Percentiles rank a stretch among this genome's conserved stretches.
Conservation (phyloP, 169 alveolate species). For the Cyclospora cayetanensis region DNA sequence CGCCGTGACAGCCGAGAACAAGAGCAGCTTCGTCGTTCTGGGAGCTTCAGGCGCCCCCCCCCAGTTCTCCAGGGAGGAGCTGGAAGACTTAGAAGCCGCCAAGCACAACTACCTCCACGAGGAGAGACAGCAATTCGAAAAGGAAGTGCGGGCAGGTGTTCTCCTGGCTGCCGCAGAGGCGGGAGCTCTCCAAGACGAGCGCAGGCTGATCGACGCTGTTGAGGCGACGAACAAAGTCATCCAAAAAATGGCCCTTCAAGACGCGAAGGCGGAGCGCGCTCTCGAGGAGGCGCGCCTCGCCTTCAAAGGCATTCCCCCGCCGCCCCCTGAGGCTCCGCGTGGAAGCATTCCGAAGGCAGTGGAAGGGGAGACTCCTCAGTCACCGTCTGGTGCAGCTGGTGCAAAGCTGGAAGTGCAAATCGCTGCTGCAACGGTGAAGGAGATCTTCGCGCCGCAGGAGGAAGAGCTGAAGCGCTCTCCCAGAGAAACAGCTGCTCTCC, state of each 20-base stretch:
- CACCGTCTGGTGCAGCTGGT: neutral
- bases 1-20: neutral
- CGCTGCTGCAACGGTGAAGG: too few species aligned
- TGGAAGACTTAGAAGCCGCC: constrained; percentile 62
- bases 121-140: constrained; percentile 1
- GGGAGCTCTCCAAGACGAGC: constrained; percentile 38
- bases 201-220: constrained; percentile 55
- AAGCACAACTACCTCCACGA: constrained; percentile 51
- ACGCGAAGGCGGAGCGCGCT: constrained; percentile 11
- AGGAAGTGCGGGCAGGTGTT: constrained; percentile 51
- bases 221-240: constrained; percentile 57
- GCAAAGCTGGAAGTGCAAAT: too few species aligned
- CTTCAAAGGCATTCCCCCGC: constrained; percentile 39
- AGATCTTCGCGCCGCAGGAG: neutral
- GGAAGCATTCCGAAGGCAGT: too few species aligned
- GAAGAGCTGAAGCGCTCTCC: neutral
- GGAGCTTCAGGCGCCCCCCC: constrained; percentile 57
- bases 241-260: constrained; percentile 14
- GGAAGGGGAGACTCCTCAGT: neutral
- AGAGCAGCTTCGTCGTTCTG: constrained; percentile 11
- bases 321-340: neutral
- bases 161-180: constrained; percentile 62
- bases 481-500: neutral
- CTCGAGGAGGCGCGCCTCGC: constrained; percentile 39
- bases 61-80: constrained; percentile 27